Evolutionary conservation across 495 filamentous ascomycete genomes (phyloP).

Genomic region (Penicillium coprophilum): DNA sequence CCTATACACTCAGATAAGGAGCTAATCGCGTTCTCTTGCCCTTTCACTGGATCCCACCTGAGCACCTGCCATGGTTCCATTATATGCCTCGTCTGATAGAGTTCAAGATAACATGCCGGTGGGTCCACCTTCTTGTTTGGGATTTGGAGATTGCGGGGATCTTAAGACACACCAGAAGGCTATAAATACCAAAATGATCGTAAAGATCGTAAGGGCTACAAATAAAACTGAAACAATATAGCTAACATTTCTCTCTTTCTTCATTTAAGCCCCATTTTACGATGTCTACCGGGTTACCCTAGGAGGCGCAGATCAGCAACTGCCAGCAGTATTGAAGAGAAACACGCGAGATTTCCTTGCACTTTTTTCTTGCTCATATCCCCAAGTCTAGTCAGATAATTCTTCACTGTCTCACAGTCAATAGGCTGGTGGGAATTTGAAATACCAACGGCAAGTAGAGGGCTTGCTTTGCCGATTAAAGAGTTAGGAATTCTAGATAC

Average conservation of each 20-base stretch:
- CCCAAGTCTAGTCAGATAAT: too few relatives aligned
- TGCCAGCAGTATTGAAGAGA: too few relatives aligned
- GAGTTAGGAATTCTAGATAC: neutral
- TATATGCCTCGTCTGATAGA: neutral
- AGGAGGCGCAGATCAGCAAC: too few relatives aligned
- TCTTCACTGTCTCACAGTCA: too few relatives aligned
- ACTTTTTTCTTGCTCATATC: too few relatives aligned
- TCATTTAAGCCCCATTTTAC: neutral
- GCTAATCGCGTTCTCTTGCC: constrained; percentile 5
- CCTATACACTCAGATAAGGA: neutral
- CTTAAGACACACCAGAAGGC: neutral
- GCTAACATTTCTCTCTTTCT: neutral
- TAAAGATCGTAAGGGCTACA: neutral
- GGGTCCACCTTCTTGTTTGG: constrained; percentile 22
- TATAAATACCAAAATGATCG: neutral
- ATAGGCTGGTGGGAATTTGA: neutral
- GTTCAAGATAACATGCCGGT: constrained; percentile 10
- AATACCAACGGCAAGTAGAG: constrained; percentile 9
- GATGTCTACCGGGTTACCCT: too few relatives aligned
- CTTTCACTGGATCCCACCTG: neutral
- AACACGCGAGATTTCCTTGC: too few relatives aligned
- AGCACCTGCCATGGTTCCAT: neutral
- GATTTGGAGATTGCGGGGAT: neutral
- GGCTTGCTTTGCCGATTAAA: neutral
- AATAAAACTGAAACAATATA: neutral